phyloP scores from a whole-genome alignment of 257 asterid species.

The Orobanche coerulescens region DNA sequence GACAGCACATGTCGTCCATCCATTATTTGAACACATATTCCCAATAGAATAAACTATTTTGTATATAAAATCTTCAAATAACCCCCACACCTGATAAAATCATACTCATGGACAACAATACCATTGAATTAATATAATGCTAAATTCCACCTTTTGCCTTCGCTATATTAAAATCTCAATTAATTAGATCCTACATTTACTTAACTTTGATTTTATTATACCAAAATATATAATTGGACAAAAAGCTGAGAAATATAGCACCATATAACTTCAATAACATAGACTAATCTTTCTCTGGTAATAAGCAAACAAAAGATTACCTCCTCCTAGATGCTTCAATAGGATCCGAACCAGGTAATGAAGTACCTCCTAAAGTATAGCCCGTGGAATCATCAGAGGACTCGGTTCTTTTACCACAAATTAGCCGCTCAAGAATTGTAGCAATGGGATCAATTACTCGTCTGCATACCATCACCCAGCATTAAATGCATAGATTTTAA shows the following conservation, averaged over 20 bases:
- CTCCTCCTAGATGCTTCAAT: constrained; percentile 90
- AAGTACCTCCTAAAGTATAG: constrained; percentile 48
- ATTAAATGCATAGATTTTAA: constrained; percentile 12
- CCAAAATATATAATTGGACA: background rate
- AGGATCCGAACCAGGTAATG: constrained; percentile 82
- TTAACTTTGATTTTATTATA: background rate
- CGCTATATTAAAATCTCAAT: background rate
- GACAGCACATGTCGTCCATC: background rate
- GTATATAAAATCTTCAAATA: background rate
- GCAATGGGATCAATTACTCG: constrained; percentile 75
- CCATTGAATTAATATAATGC: no score
- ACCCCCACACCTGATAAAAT: background rate
- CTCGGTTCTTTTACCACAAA: constrained; percentile 79
- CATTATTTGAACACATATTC: background rate
- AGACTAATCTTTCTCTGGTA: background rate
- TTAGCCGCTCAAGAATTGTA: constrained; percentile 49
- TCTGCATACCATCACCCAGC: constrained; percentile 36
- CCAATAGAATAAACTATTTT: background rate
- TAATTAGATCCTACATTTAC: background rate
- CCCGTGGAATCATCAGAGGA: constrained; percentile 45
- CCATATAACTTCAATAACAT: background rate
- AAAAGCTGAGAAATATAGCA: background rate
- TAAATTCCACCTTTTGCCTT: background rate
- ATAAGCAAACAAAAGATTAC: constrained; percentile 32
- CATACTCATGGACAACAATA: no score